A percentile compares a stretch with the other conserved stretches of the same genome.
Evolutionary conservation across 352 stramenopile species (phyloP).

Genomic region (Pythium folliculosum): DNA sequence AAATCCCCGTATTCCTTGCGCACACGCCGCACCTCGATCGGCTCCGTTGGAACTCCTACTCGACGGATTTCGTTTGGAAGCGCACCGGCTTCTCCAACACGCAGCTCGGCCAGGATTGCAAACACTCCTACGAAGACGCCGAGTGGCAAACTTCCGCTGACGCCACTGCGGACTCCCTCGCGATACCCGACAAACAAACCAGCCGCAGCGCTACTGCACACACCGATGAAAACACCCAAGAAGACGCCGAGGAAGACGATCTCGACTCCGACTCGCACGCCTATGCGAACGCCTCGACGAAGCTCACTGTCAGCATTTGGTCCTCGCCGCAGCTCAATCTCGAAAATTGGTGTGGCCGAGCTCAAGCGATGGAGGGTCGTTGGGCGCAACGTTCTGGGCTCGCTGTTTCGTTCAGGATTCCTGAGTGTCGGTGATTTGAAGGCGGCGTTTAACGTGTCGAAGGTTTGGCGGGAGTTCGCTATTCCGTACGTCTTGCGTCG

Average conservation of each 20-base stretch:
- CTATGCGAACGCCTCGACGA: slow-evolving; percentile 17
- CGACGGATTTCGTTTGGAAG: slow-evolving; percentile 3
- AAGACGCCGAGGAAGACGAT: slow-evolving; percentile 12
- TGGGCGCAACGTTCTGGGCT: slow-evolving; percentile 14
- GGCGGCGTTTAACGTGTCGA: slow-evolving; percentile 24
- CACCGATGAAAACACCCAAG: slow-evolving; percentile 2
- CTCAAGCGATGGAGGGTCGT: slow-evolving; percentile 25
- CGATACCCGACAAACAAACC: neutral
- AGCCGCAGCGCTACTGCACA: slow-evolving; percentile 1
- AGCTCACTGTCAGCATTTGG: slow-evolving; percentile 16
- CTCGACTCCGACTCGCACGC: slow-evolving; percentile 12
- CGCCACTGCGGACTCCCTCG: neutral
- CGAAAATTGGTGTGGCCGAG: slow-evolving; percentile 9
- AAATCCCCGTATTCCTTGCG: slow-evolving; percentile 7
- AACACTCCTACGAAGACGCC: slow-evolving; percentile 4
- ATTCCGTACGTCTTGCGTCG: slow-evolving; percentile 25
- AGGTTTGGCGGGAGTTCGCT: slow-evolving; percentile 29
- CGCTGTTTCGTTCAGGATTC: slow-evolving; percentile 27
- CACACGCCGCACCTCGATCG: slow-evolving; percentile 21
- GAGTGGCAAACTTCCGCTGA: slow-evolving; percentile 1
- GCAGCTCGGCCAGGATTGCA: slow-evolving; percentile 1
- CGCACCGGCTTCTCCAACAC: neutral
- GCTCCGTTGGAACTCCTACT: slow-evolving; percentile 1
- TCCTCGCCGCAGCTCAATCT: slow-evolving; percentile 16
- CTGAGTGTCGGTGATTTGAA: slow-evolving; percentile 25